Percentiles rank a stretch among this genome's conserved stretches.
These are phyloP conservation scores for Chenopodium suecicum DNA, from an alignment of 148 eudicot genomes.

Conservation along the genomic window DNA sequence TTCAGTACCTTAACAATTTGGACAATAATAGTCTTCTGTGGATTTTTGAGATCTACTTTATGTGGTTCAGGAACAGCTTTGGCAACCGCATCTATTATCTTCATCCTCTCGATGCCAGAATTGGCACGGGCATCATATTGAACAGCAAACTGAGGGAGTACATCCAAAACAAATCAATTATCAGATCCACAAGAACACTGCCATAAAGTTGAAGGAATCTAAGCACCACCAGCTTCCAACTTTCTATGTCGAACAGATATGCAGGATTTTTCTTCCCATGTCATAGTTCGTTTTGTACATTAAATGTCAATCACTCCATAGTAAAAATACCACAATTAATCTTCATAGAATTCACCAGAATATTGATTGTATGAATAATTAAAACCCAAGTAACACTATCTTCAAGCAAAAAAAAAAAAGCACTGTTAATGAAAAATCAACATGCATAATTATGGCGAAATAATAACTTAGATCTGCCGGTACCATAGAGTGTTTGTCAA, in stretches of 20 bases:
- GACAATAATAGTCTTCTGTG: slow-evolving; percentile 79
- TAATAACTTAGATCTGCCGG: neutral
- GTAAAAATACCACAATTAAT: neutral
- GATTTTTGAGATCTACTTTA: slow-evolving; percentile 90
- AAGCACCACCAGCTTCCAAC: neutral
- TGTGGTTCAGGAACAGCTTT: slow-evolving; percentile 81
- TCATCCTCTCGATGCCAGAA: slow-evolving; percentile 82
- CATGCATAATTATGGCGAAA: neutral
- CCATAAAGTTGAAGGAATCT: neutral
- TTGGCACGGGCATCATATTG: slow-evolving; percentile 94
- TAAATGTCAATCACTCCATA: neutral
- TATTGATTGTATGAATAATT: neutral
- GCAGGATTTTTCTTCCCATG: neutral
- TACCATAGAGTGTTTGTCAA: neutral
- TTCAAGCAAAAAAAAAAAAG: neutral
- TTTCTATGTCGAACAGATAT: neutral
- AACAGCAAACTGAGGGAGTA: slow-evolving; percentile 71
- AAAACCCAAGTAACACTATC: neutral
- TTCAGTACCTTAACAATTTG: slow-evolving; percentile 76
- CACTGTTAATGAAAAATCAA: neutral
- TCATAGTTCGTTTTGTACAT: neutral
- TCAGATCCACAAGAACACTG: slow-evolving; percentile 5
- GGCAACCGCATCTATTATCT: slow-evolving; percentile 85
- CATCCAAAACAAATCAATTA: neutral
- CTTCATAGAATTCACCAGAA: neutral